Base-by-base conservation (phyloP, 139 green algal genomes). In the Nannochloris sp. region DNA sequence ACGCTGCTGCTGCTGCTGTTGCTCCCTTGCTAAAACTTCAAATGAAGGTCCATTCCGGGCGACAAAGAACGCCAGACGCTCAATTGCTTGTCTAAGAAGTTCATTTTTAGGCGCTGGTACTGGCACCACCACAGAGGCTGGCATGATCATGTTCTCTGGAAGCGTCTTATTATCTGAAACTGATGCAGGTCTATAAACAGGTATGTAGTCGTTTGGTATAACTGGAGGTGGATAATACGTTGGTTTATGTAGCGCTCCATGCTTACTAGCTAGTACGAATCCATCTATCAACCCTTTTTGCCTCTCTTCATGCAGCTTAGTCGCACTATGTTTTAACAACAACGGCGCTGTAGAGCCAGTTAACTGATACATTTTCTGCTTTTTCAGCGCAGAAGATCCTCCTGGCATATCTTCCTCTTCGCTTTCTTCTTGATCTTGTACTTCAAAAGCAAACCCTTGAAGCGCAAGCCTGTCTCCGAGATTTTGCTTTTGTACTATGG, bases 31-130 rank as follows among this genome's bases (percentile, higher is more conserved):
- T 12, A 97, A 69, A 3, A 72, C 63, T 65, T 97, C 92, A 55
- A 96, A 87, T 5, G 72, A 62, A 15, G 65, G 51, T n/a, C 92
- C 92, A 47, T 90, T 92, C 37, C 87, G 80, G 0, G 88, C 90
- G 27, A 97, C 88, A 56, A 87, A 88, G 33, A 77, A 64, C 2
- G 87, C 89, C 27, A 95, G 54, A 32, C 67, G 81, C 48, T 97
- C 89, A 9, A 92, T 89, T 31, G 80, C 72, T 55, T 79, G 72
- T 0, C 67, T 58, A 14, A 89, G n/a, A n/a, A n/a, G n/a, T n/a
- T n/a, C n/a, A n/a, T n/a, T n/a, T n/a, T n/a, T n/a, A n/a, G n/a
- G n/a, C n/a, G n/a, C n/a, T n/a, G n/a, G n/a, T n/a, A n/a, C n/a
- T n/a, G n/a, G n/a, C n/a, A n/a, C n/a, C n/a, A n/a, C n/a, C n/a